These are phyloP conservation scores for Trichaptum fuscoviolaceum DNA, from an alignment of 768 basidiomycete genomes.

Conservation along the genomic window DNA sequence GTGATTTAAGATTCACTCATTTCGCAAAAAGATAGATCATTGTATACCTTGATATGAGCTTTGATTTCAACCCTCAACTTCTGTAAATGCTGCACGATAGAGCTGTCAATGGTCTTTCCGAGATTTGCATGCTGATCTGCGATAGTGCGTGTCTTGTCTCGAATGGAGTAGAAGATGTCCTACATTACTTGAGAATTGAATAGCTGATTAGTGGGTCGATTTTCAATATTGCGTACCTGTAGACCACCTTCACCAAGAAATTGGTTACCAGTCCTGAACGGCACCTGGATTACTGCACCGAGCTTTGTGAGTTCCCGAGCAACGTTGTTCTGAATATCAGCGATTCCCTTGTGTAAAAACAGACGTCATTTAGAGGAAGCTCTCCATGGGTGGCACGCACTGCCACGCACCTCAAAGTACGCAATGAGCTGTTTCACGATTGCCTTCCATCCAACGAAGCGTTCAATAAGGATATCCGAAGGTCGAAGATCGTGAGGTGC, in stretches of 20 bases:
- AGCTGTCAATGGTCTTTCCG: slow-evolving; percentile 92
- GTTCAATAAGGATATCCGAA: slow-evolving; percentile 94
- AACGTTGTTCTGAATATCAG: slow-evolving; percentile 93
- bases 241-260: slow-evolving; percentile 97
- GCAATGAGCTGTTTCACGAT: slow-evolving; percentile 95
- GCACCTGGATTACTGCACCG: slow-evolving; percentile 94
- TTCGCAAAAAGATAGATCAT: not conserved
- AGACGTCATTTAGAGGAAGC: not conserved
- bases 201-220: not conserved
- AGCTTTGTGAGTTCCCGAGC: slow-evolving; percentile 91
- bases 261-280: slow-evolving; percentile 92
- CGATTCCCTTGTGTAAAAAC: slow-evolving; percentile 39
- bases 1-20: not conserved
- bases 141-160: slow-evolving; percentile 89
- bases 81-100: slow-evolving; percentile 96
- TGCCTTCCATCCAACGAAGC: slow-evolving; percentile 90
- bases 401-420: slow-evolving; percentile 63
- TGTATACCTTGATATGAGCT: slow-evolving; percentile 84
- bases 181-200: slow-evolving; percentile 21
- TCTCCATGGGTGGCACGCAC: slow-evolving; percentile 21
- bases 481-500: slow-evolving; percentile 86
- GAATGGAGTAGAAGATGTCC: slow-evolving; percentile 90
- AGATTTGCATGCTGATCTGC: slow-evolving; percentile 97
- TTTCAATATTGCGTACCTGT: slow-evolving; percentile 44
- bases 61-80: slow-evolving; percentile 95